Evolutionary conservation across 768 basidiomycete species (phyloP), one percentile per base, ranked within the genome.

Genomic region (Kwoniella shandongensis): DNA sequence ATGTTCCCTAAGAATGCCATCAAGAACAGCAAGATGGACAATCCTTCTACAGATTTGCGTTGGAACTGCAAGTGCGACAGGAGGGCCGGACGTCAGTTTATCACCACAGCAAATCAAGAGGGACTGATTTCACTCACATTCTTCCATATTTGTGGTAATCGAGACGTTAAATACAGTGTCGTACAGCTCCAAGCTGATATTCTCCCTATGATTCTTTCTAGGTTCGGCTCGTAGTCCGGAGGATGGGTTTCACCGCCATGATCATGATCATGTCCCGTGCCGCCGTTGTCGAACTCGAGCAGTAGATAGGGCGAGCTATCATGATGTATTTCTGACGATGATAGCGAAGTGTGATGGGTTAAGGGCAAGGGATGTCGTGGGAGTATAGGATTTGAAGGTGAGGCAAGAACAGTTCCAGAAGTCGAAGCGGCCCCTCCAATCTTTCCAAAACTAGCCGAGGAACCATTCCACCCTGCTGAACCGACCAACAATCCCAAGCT

Each of bases 101-200:
- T n/a, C n/a, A n/a, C n/a, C n/a, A n/a, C n/a, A n/a, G n/a, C n/a
- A n/a, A n/a, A n/a, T n/a, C n/a, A n/a, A n/a, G n/a, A n/a, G n/a
- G n/a, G n/a, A n/a, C n/a, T n/a, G 6, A 25, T 41, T 13, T 17
- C 23, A 85, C 91, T 74, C 76, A 96, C 93, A 70, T 97, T 97
- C 78, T 93, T 94, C 96, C 96, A 98, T 62, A 99, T 96, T 76
- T 99, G 96, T 20, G 96, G 96, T 67, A 99, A 77, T 57, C 96
- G 84, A 2, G 88, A 89, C 2, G 94, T 97, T 32, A 99, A 79
- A 76, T 99, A 99, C 15, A 97, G 79, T 0, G 85, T 88, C 1
- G 93, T 91, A 73, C 94, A 97, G 18, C 87, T 71, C 96, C 96
- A 99, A 8, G 96, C 93, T 52, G 88, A 91, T 51, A 91, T 83